Conservation (phyloP, 371 early-diverging fungal species). For the Parasitella parasitica region DNA sequence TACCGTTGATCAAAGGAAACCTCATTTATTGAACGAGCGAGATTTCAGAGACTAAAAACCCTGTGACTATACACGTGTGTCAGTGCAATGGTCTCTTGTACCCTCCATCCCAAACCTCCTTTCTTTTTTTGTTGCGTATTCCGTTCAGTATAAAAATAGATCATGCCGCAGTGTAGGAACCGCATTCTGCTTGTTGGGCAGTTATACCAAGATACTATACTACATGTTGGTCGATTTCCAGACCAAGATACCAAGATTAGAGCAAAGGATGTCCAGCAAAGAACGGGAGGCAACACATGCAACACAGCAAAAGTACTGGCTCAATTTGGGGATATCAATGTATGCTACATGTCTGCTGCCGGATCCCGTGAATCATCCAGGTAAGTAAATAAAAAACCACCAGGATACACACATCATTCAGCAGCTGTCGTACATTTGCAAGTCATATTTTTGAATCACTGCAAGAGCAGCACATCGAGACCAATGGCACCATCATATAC, state of each 20-base stretch:
- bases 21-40: conserved; percentile 1
- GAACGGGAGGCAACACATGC: conserved; percentile 71
- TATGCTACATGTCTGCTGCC: conserved; percentile 53
- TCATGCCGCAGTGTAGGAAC: neutral
- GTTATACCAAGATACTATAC: conserved; percentile 52
- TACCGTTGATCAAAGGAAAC: neutral
- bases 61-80: conserved; percentile 13
- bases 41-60: conserved; percentile 2
- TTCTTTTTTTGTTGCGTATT: neutral
- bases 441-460: conserved; percentile 11
- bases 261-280: conserved; percentile 51
- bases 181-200: conserved; percentile 47
- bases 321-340: conserved; percentile 34
- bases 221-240: conserved; percentile 53
- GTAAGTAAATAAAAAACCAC: conserved; percentile 18
- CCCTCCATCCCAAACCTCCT: neutral
- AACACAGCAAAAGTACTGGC: conserved; percentile 60
- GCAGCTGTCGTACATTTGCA: too few relatives aligned
- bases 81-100: neutral
- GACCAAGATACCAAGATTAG: conserved; percentile 61
- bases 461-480: neutral
- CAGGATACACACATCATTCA: too few relatives aligned
- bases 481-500: neutral
- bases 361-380: conserved; percentile 44
- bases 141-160: neutral